These are phyloP conservation scores for Lipomyces starkeyi DNA, from an alignment of 805 yeast genomes.

Conservation along the genomic window DNA sequence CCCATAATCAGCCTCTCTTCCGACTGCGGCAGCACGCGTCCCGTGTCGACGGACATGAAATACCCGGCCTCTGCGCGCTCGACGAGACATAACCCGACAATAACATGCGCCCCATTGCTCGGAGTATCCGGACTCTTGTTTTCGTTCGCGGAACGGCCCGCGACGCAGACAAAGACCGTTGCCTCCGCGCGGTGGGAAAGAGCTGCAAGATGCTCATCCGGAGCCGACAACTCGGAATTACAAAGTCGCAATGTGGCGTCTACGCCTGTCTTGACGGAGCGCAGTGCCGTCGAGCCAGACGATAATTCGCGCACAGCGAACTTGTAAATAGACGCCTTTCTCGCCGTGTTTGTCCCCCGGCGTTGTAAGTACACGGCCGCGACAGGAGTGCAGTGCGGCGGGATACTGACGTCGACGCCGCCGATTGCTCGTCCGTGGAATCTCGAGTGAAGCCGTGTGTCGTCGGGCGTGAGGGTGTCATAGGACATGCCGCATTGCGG, in stretches of 20 bases:
- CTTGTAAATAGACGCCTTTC: constrained; percentile 10
- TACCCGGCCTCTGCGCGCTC: constrained; percentile 37
- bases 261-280: constrained; percentile 37
- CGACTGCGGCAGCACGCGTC: constrained; percentile 53
- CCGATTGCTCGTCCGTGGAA: constrained; percentile 54
- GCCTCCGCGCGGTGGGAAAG: constrained; percentile 3
- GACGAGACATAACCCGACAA: constrained; percentile 33
- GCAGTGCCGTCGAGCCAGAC: neutral
- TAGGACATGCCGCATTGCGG: constrained; percentile 61
- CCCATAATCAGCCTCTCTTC: constrained; percentile 48
- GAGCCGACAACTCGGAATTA: constrained; percentile 60
- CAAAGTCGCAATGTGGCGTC: constrained; percentile 52
- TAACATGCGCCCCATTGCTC: constrained; percentile 2
- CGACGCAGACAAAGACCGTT: constrained; percentile 18
- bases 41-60: constrained; percentile 48
- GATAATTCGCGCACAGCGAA: constrained; percentile 11
- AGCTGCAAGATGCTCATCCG: constrained; percentile 40
- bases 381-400: constrained; percentile 7
- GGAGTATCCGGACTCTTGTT: neutral
- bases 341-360: neutral
- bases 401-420: constrained; percentile 52
- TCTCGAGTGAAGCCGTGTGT: constrained; percentile 52
- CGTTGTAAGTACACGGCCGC: neutral
- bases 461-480: constrained; percentile 49
- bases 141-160: neutral